Base-by-base conservation (phyloP, 2,329 filamentous ascomycete species). In the Fusarium acutatum region DNA sequence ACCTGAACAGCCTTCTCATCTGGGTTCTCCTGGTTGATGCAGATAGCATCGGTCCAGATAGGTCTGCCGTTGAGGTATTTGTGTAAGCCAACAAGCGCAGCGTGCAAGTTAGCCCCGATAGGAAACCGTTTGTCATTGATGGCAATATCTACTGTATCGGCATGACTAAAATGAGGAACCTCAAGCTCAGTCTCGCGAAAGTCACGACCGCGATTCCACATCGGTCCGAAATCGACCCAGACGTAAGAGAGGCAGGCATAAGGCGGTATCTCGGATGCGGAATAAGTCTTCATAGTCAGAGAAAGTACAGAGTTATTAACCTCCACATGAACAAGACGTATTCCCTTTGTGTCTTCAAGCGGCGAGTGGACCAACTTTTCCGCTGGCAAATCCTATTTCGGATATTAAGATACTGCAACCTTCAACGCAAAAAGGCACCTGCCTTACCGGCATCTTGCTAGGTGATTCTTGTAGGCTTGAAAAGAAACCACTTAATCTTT, bases 221-320 rank as follows among this genome's bases (percentile, higher is more conserved):
- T 54, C 8, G 67, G 67, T 7, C 67, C 67, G 5, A 64, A 69
- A n/a, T 70, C 67, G 3, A 49, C 43, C 67, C 67, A 70, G 17
- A 70, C 67, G 13, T 70, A 70, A 4, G 67, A 70, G 12, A 70
- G 64, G 5, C 65, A 70, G 35, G 32, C 35, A 20, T 69, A 69
- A 2, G 59, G 35, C 5, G 67, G 64, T 9, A 69, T 69, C 7
- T 69, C 37, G 18, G 59, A 41, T 2, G 65, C 9, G 2, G 41
- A 14, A 15, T 69, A 70, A 3, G 64, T 53, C 1, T 14, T 17
- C 7, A 64, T n/a, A 38, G 32, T n/a, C 9, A 47, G 54, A n/a
- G 24, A 22, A 22, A 70, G 47, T 1, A 43, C 5, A 9, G 63
- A 67, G 2, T 50, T 30, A 9, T 61, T 38, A 5, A 35, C 9